Evolutionary conservation across 2,329 filamentous ascomycete genomes (phyloP), one percentile per base, ranked within the genome.

Genomic region (Penicillium sp.): DNA sequence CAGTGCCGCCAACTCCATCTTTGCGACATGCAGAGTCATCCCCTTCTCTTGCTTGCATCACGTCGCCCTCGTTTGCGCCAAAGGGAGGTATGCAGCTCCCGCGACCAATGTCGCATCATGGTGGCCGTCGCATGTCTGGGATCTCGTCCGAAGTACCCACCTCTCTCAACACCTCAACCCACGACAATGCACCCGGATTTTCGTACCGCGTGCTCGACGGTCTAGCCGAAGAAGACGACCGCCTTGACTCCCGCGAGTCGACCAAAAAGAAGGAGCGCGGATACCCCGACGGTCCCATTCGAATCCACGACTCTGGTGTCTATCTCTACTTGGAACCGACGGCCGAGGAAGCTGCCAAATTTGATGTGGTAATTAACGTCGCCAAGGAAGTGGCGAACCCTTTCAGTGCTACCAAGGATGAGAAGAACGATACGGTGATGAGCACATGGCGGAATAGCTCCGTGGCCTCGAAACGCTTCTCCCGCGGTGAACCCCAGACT

Each of bases 371-470:
- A 18, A 76, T 87, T 59, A 87, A 87, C 58, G 85, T 87, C 24
- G 85, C 85, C 6, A 86, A 85, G 65, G 85, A 87, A 67, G 84
- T 87, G 5, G 77, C 77, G 50, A 86, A 86, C 60, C 85, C 85
- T 1, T 84, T 86, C 63, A 68, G 65, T 5, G 62, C 55, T 4
- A 58, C 59, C 14, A 70, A 57, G 55, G 67, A 57, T 59, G 67
- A 67, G 34, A 55, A 48, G 22, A 67, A 68, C 34, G 69, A 73
- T 31, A 75, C 73, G 5, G 73, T 77, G 32, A 72, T 78, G 67
- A 76, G 74, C 44, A 69, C 74, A 8, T 74, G 74, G 63, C 81
- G 83, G 32, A 83, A 82, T 60, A 79, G 79, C 14, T 61, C 68
- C n/a, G 58, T 56, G 42, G 60, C 62, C 22, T 63, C 67, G 5